phyloP scores from a whole-genome alignment of 2,329 filamentous ascomycete genomes.

The Pseudonectria foliicola region DNA sequence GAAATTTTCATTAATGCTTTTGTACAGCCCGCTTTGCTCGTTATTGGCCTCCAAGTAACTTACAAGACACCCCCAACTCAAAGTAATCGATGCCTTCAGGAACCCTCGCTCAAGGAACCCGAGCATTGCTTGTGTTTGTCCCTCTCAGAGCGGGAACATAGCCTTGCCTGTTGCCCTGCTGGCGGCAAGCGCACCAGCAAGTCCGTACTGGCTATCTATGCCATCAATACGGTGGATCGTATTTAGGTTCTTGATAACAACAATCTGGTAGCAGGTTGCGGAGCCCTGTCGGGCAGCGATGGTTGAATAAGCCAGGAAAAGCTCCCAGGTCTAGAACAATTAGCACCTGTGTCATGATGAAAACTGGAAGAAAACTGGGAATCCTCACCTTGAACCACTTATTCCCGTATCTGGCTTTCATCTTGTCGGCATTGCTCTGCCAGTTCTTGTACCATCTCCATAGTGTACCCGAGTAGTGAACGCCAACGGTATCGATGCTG shows the following conservation, averaged over 20 bases:
- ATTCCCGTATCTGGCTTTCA: constrained; percentile 83
- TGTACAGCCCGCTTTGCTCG: no score
- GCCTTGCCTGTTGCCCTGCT: constrained; percentile 22
- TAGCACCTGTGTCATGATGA: accelerated
- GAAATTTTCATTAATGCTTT: no score
- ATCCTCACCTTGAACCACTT: constrained; percentile 87
- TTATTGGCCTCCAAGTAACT: no score
- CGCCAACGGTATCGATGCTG: constrained; percentile 76
- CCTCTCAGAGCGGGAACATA: neutral
- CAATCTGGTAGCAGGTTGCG: constrained; percentile 83
- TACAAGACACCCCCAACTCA: no score
- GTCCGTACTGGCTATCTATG: constrained; percentile 59
- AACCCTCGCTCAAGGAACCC: no score
- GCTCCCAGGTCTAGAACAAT: constrained; percentile 56
- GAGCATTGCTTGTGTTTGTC: no score
- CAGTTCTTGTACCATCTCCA: constrained; percentile 98
- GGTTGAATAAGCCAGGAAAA: constrained; percentile 79
- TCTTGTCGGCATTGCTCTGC: constrained; percentile 85
- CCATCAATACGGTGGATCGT: constrained; percentile 75
- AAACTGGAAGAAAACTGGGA: neutral
- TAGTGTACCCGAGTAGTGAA: constrained; percentile 89
- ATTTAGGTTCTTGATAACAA: constrained; percentile 85
- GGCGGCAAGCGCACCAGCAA: constrained; percentile 51
- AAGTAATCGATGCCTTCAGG: no score
- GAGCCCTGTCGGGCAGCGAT: constrained; percentile 78